A percentile compares a stretch with the other conserved stretches of the same genome.
Evolutionary conservation across 352 stramenopile species (phyloP).

Genomic region (Thraustochytrium striatum): DNA sequence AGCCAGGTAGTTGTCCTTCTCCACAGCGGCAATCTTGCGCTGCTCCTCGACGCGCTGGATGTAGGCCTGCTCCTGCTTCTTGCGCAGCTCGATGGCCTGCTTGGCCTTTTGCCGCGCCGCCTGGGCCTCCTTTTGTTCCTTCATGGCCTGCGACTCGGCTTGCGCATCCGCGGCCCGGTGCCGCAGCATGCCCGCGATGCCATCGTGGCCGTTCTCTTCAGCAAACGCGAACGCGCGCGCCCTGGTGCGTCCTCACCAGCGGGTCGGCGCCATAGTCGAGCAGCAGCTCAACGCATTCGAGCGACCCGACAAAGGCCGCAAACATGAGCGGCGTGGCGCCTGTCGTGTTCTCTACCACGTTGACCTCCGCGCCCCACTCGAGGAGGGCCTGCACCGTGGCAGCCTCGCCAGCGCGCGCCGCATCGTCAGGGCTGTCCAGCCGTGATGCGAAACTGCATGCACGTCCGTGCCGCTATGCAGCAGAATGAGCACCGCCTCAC

Average conservation of each 20-base stretch:
- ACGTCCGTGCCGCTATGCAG: conserved; percentile 28
- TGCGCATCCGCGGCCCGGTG: conserved; percentile 25
- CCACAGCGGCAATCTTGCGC: conserved; percentile 2
- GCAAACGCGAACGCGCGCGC: conserved; percentile 35
- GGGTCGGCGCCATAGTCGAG: conserved; percentile 25
- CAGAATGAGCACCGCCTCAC: conserved; percentile 28
- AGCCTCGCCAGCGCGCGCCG: conserved; percentile 26
- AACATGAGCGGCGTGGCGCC: conserved; percentile 45
- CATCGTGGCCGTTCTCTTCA: conserved; percentile 43
- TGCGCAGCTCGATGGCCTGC: conserved; percentile 34
- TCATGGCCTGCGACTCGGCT: conserved; percentile 19
- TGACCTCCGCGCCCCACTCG: conserved; percentile 36
- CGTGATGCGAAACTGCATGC: conserved; percentile 25
- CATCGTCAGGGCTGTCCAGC: conserved; percentile 35
- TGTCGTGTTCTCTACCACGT: conserved; percentile 32
- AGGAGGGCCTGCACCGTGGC: background rate
- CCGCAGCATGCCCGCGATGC: conserved; percentile 34
- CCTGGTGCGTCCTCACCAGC: conserved; percentile 12
- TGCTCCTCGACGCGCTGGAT: conserved; percentile 28
- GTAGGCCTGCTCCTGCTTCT: conserved; percentile 36
- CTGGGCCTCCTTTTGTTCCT: background rate
- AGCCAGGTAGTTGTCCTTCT: background rate
- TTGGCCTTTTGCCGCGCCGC: conserved; percentile 39
- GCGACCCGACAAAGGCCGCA: conserved; percentile 33
- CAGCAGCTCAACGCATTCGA: conserved; percentile 39